Evolutionary conservation across 2,329 filamentous ascomycete species (phyloP), one percentile per base, ranked within the genome.

Genomic region (Cercospora berteroae): DNA sequence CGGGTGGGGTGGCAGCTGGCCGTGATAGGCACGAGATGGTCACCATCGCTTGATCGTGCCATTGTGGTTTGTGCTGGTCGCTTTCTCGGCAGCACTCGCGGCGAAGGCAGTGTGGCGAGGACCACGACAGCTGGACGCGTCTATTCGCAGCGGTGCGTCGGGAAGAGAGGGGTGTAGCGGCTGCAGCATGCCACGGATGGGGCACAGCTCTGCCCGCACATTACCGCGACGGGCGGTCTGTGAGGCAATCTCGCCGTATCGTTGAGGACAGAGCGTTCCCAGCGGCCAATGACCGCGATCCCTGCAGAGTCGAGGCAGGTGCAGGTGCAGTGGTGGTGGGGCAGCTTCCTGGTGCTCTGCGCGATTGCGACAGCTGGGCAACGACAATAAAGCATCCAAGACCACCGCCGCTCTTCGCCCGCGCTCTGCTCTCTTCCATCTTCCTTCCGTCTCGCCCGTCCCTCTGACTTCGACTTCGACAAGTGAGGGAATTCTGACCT

Each of bases 191-290:
- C 33, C 55, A 29, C 33, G 16, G 23, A 31, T 31, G 18, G 52
- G 23, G 36, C n/a, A n/a, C 36, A 42, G 36, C 36, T n/a, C 36
- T 42, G 36, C 36, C 36, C n/a, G 36, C 36, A 5, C 7, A 16
- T 42, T n/a, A 60, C 31, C 12, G 33, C 7, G 18, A 16, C 16
- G 58, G 20, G 31, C 58, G 29, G 31, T 42, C 29, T 25, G 4
- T 23, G 33, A 25, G 33, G 23, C 27, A 33, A 58, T 58, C 55
- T 56, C 20, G 60, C 60, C 48, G 60, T 23, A 27, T 27, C 59
- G 59, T 62, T 62, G 59, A 62, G 59, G 59, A 62, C 10, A 48
- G 42, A 48, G 59, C 58, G 42, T 18, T 29, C 27, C 39, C 31
- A 62, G 59, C 59, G 59, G 59, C 59, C 59, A 62, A 58, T 13